phyloP scores from a whole-genome alignment of 768 basidiomycete genomes.

The Polyporus arcularius region DNA sequence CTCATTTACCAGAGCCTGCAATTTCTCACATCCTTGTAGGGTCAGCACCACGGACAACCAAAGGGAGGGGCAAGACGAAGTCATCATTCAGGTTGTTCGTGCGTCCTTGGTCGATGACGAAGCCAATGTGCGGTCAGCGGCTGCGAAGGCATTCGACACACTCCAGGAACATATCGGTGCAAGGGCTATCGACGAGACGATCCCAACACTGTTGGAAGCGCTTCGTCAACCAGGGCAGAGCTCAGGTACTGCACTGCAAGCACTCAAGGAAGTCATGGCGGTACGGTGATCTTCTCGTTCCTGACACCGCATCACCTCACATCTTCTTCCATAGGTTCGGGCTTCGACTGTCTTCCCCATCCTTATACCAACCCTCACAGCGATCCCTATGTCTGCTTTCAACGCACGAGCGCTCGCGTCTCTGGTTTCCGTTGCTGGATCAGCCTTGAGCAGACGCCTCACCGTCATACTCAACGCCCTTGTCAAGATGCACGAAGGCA shows the following conservation, averaged over 20 bases:
- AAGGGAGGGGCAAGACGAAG: conserved; percentile 84
- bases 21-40: conserved; percentile 43
- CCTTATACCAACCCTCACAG: conserved; percentile 89
- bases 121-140: conserved; percentile 81
- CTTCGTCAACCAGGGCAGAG: conserved; percentile 90
- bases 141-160: conserved; percentile 86
- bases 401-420: conserved; percentile 90
- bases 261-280: conserved; percentile 91
- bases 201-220: conserved; percentile 91
- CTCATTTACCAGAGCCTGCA: background rate
- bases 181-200: conserved; percentile 94
- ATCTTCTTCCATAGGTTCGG: conserved; percentile 67
- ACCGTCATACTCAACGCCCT: conserved; percentile 78
- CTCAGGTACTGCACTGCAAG: conserved; percentile 94
- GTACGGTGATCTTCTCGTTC: conserved; percentile 45
- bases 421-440: conserved; percentile 91
- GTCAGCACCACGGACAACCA: conserved; percentile 82
- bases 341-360: conserved; percentile 97
- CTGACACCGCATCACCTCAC: background rate
- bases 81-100: conserved; percentile 85
- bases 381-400: conserved; percentile 91
- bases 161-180: conserved; percentile 91
- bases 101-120: conserved; percentile 87
- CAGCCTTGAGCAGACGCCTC: conserved; percentile 82
- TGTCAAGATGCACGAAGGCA: conserved; percentile 73